A percentile compares a stretch with the other conserved stretches of the same genome.
phyloP scores from a whole-genome alignment of 2,329 filamentous ascomycete genomes.

The Aspergillus quadrilineatus region DNA sequence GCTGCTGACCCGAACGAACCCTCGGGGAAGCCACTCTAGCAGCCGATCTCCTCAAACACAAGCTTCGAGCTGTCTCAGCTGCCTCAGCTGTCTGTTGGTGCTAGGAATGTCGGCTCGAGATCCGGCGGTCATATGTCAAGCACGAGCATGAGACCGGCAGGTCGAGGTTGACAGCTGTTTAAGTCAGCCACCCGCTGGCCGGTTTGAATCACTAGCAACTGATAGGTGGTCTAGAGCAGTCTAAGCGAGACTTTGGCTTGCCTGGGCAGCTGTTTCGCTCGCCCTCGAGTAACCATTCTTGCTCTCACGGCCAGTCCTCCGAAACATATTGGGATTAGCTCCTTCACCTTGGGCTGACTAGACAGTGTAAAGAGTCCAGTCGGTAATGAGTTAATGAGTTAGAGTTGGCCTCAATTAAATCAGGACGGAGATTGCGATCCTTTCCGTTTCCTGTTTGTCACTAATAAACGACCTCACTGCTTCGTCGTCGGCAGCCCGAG shows the following conservation, averaged over 20 bases:
- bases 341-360: neutral
- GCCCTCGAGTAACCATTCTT: neutral
- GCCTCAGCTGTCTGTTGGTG: neutral
- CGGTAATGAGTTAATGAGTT: too few relatives aligned
- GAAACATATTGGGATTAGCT: neutral
- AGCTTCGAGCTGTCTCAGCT: neutral
- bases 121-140: neutral
- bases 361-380: too few relatives aligned
- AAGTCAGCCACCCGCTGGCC: neutral
- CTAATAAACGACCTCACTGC: neutral
- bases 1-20: neutral
- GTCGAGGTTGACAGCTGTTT: neutral
- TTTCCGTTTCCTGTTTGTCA: neutral
- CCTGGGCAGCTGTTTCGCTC: neutral
- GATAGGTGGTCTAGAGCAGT: neutral
- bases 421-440: neutral
- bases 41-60: neutral
- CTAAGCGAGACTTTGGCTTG: neutral
- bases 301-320: neutral
- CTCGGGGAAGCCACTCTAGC: neutral
- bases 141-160: too few relatives aligned
- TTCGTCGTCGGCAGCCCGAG: neutral
- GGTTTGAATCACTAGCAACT: neutral
- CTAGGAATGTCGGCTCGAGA: slow-evolving; percentile 8
- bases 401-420: neutral